Percentiles rank a stretch among this genome's conserved stretches.
These are phyloP conservation scores for Puccinia hordei DNA, from an alignment of 1,284 basidiomycete genomes.

Conservation along the genomic window DNA sequence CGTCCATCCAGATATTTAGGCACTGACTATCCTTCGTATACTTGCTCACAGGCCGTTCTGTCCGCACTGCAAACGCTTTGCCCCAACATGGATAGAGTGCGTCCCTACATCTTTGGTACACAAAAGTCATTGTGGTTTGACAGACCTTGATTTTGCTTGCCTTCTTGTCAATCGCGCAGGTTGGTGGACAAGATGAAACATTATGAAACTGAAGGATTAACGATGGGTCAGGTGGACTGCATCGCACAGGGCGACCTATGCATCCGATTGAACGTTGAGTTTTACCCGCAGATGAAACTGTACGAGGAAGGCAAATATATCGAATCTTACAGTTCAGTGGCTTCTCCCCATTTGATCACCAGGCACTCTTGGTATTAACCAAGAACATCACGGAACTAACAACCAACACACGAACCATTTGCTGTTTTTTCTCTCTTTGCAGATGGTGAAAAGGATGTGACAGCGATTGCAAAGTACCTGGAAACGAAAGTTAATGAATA, in stretches of 20 bases:
- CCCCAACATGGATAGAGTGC: constrained; percentile 40
- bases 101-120: not conserved
- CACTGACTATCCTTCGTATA: not conserved
- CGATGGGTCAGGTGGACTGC: constrained; percentile 43
- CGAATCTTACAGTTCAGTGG: constrained; percentile 38
- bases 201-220: constrained; percentile 10
- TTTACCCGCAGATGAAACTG: constrained; percentile 46
- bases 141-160: not conserved
- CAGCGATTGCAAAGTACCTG: not conserved
- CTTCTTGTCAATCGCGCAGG: not conserved
- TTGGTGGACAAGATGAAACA: constrained; percentile 35
- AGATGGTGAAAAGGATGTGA: constrained; percentile 14
- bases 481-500: constrained; percentile 16
- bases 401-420: not conserved
- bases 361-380: too few relatives aligned
- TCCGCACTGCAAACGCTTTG: constrained; percentile 44
- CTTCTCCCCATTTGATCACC: too few relatives aligned
- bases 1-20: too few relatives aligned
- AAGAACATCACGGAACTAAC: not conserved
- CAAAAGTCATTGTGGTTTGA: not conserved
- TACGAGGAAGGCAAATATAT: constrained; percentile 30
- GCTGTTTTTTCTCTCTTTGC: not conserved
- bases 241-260: constrained; percentile 50
- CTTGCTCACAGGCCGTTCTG: constrained; percentile 37
- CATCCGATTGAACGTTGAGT: constrained; percentile 24